Evolutionary conservation across 169 alveolate genomes (phyloP), one percentile per base, ranked within the genome.

Genomic region (Eimeria praecox): DNA sequence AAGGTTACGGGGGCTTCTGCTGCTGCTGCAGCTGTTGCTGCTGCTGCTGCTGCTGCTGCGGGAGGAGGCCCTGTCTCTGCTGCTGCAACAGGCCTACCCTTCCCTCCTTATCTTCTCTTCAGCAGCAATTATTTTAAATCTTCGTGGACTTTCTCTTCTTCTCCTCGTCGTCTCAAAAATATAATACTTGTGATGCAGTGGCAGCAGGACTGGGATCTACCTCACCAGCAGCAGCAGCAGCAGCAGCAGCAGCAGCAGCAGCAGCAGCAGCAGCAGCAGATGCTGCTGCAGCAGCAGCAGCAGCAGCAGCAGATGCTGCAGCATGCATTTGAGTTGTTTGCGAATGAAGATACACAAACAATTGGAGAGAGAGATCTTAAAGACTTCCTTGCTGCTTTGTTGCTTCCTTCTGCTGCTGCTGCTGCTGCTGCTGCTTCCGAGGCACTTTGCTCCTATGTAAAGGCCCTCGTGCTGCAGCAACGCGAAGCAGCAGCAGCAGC

Each of bases 321-420:
- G 95, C 98, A 98, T 78, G 98, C 98, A 18, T 97, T 98, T 90
- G 98, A 97, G 82, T 95, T 97, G 85, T 97, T 98, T 86, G 98
- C 97, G 75, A 96, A 98, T 22, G 98, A 96, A 89, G 97, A 97
- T 66, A 92, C 98, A 62, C 98, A 98, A 46, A 27, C 42, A 38
- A 75, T 93, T 44, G 93, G 59, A 0, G 89, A 56, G 40, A n/a
- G 82, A 42, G 94, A 59, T 71, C n/a, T 93, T 35, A 64, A 62
- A 0, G 96, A 93, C 18, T 52, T 93, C 78, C 96, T 93, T 33
- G 87, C 77, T 8, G 93, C 96, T 9, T 10, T 77, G 83, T 64
- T 78, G 54, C 94, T 83, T 40, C 80, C 89, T n/a, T 89, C 80
- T 44, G 90, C 83, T 22, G 40, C 66, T n/a, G 94, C 80, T 44